Evolutionary conservation across 345 rosid genomes (phyloP).

Genomic region (Hypericum androsaemum): DNA sequence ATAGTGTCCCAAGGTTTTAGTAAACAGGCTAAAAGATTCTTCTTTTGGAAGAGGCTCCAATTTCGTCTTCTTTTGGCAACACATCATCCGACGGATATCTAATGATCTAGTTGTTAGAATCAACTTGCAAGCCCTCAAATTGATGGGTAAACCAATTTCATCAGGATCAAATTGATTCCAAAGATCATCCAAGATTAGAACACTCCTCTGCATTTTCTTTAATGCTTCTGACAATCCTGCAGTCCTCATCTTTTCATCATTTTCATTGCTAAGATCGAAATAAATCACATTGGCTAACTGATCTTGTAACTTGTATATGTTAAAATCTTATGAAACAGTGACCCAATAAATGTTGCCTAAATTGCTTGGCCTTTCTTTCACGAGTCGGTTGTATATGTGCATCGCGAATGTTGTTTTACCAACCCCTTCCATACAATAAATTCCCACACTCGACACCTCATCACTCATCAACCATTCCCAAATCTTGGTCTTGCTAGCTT

Average conservation of each 20-base stretch:
- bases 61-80: background rate
- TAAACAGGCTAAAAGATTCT: slow-evolving; percentile 17
- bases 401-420: slow-evolving; percentile 14
- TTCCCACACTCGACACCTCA: background rate
- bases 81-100: background rate
- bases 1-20: slow-evolving; percentile 4
- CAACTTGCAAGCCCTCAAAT: slow-evolving; percentile 1
- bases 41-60: slow-evolving; percentile 12
- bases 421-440: slow-evolving; percentile 13
- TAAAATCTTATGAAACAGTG: slow-evolving; percentile 12
- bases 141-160: background rate
- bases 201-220: background rate
- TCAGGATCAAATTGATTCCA: slow-evolving; percentile 2
- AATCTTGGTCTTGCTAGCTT: background rate
- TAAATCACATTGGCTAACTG: slow-evolving; percentile 4
- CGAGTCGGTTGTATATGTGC: slow-evolving; percentile 9
- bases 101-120: background rate
- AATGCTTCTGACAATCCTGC: slow-evolving; percentile 2
- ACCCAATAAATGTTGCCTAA: slow-evolving; percentile 21
- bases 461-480: slow-evolving; percentile 6
- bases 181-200: slow-evolving; percentile 7
- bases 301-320: slow-evolving; percentile 3
- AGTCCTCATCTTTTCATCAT: background rate
- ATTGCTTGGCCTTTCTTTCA: background rate
- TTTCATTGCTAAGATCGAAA: slow-evolving; percentile 3